Evolutionary conservation across 768 basidiomycete species (phyloP).

Genomic region (Kwoniella pini): DNA sequence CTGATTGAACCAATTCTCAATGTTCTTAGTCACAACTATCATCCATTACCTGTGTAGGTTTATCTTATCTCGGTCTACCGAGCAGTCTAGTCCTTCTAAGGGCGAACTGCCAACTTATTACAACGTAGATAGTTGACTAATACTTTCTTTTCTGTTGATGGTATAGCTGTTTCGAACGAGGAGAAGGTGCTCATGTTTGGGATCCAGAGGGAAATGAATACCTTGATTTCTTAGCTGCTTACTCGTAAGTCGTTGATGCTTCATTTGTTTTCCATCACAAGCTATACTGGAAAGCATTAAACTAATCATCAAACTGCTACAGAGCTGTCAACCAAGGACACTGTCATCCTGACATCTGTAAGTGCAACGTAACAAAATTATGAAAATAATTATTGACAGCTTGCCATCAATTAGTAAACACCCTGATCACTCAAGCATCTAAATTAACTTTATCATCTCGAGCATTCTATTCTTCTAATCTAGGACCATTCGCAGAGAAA

Average conservation of each 20-base stretch:
- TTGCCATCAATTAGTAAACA: slow-evolving; percentile 76
- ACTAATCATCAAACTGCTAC: background rate
- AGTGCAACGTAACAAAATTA: slow-evolving; percentile 2
- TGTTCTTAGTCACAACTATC: slow-evolving; percentile 69
- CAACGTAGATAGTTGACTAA: too few species aligned
- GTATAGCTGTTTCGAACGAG: slow-evolving; percentile 75
- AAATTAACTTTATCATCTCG: slow-evolving; percentile 90
- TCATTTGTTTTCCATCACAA: background rate
- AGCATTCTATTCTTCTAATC: slow-evolving; percentile 91
- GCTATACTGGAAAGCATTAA: background rate
- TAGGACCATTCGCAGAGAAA: slow-evolving; percentile 84
- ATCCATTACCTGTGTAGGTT: slow-evolving; percentile 77
- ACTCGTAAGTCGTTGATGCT: slow-evolving; percentile 67
- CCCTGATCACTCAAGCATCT: slow-evolving; percentile 80
- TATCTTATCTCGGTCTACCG: background rate
- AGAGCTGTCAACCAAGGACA: slow-evolving; percentile 85
- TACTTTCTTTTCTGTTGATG: background rate
- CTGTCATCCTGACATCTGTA: slow-evolving; percentile 43
- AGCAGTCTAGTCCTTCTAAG: too few species aligned
- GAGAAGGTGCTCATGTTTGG: slow-evolving; percentile 75
- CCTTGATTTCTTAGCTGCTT: slow-evolving; percentile 97
- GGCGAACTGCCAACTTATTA: too few species aligned
- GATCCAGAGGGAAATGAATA: slow-evolving; percentile 94
- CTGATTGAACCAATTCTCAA: too few species aligned
- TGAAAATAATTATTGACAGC: slow-evolving; percentile 13